Conservation (phyloP, 2,329 filamentous ascomycete genomes). For the Exophiala calicioides region DNA sequence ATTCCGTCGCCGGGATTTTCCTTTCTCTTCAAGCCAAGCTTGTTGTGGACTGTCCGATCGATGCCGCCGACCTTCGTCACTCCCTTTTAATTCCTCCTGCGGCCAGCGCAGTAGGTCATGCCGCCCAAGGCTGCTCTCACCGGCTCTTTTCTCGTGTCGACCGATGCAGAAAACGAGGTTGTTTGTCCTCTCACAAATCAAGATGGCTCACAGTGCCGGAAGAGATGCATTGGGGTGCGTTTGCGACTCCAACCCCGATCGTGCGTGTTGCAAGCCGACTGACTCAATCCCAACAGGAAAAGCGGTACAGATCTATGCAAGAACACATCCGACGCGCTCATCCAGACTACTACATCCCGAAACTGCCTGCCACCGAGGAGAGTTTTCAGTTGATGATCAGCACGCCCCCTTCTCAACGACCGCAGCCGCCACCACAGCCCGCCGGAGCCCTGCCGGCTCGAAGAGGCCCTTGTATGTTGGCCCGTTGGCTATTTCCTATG, state of each 20-base stretch:
- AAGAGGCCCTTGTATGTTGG: slow-evolving; percentile 32
- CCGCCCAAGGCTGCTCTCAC: slow-evolving; percentile 84
- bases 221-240: slow-evolving; percentile 89
- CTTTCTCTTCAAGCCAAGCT: slow-evolving; percentile 25
- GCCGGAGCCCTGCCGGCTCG: slow-evolving; percentile 28
- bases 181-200: slow-evolving; percentile 94
- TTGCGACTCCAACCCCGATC: slow-evolving; percentile 4
- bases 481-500: slow-evolving; percentile 30
- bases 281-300: slow-evolving; percentile 64
- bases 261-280: slow-evolving; percentile 34
- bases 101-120: slow-evolving; percentile 59
- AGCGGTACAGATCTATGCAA: slow-evolving; percentile 97
- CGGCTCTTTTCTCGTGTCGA: slow-evolving; percentile 83
- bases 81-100: slow-evolving; percentile 23
- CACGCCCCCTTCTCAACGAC: slow-evolving; percentile 75
- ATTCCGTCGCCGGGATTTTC: slow-evolving; percentile 24
- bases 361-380: slow-evolving; percentile 96
- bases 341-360: slow-evolving; percentile 94
- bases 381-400: slow-evolving; percentile 97
- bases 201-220: slow-evolving; percentile 94
- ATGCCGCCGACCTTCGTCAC: slow-evolving; percentile 27
- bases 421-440: slow-evolving; percentile 53
- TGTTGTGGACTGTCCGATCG: slow-evolving; percentile 28
- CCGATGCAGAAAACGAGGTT: slow-evolving; percentile 89
- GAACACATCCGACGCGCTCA: slow-evolving; percentile 98